Evolutionary conservation across 805 yeast genomes (phyloP).

Genomic region (Myxozyma nipponensis): DNA sequence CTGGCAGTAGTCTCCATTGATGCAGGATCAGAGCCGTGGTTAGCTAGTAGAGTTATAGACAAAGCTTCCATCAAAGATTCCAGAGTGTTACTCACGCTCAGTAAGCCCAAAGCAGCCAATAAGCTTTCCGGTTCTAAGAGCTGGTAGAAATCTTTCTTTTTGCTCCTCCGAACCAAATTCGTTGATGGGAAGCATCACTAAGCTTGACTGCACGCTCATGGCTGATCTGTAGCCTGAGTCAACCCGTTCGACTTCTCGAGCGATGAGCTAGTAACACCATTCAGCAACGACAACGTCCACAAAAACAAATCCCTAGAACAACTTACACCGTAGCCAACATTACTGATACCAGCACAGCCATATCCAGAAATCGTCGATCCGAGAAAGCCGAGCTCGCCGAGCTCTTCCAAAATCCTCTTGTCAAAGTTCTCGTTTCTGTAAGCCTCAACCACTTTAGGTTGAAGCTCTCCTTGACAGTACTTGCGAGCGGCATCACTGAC

Average conservation of each 20-base stretch:
- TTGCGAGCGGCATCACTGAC: constrained; percentile 39
- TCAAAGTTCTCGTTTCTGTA: constrained; percentile 41
- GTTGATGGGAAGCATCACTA: constrained; percentile 44
- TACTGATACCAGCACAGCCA: constrained; percentile 44
- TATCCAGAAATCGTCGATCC: constrained; percentile 44
- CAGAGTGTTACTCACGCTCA: constrained; percentile 39
- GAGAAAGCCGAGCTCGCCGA: constrained; percentile 43
- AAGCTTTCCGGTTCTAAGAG: constrained; percentile 42
- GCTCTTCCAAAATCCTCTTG: constrained; percentile 37
- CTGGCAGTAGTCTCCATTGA: constrained; percentile 54
- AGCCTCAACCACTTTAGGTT: constrained; percentile 42
- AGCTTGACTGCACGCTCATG: constrained; percentile 45
- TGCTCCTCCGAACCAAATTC: constrained; percentile 42
- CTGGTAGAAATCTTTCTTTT: constrained; percentile 42
- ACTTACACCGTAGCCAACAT: constrained; percentile 41
- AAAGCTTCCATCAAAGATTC: neutral
- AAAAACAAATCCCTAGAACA: no score
- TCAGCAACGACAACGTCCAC: neutral
- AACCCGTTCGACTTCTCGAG: constrained; percentile 43
- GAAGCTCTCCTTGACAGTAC: constrained; percentile 39
- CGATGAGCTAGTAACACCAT: constrained; percentile 32
- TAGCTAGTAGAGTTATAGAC: constrained; percentile 34
- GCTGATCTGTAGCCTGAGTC: constrained; percentile 46
- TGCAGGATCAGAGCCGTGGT: constrained; percentile 58
- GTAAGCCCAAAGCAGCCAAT: constrained; percentile 63